A percentile compares a stretch with the other conserved stretches of the same genome.
phyloP scores from a whole-genome alignment of 1,139 yeast species.

The Protomyces inundatus region DNA sequence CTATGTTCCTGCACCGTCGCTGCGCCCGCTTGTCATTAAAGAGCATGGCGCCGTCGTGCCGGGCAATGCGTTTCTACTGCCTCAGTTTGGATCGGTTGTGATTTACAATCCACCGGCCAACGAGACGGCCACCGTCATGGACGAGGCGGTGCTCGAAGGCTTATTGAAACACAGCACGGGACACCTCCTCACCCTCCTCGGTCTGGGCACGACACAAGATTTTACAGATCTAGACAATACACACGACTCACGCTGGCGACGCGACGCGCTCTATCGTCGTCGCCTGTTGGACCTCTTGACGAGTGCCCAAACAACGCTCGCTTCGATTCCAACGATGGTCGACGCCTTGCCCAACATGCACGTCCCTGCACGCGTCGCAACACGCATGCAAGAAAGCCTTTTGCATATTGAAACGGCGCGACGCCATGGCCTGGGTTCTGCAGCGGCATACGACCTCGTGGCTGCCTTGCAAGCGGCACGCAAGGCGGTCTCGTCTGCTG shows the following conservation, averaged over 20 bases:
- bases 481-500: conserved; percentile 52
- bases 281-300: conserved; percentile 51
- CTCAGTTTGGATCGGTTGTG: conserved; percentile 78
- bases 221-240: conserved; percentile 37
- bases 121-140: conserved; percentile 37
- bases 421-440: conserved; percentile 7
- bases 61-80: conserved; percentile 68
- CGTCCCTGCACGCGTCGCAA: conserved; percentile 62
- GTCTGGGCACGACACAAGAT: conserved; percentile 42
- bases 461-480: conserved; percentile 45
- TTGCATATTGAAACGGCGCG: conserved; percentile 40
- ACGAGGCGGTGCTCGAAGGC: conserved; percentile 51
- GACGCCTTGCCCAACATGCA: conserved; percentile 70
- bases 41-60: conserved; percentile 39
- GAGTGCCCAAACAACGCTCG: conserved; percentile 54
- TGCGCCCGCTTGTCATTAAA: conserved; percentile 45
- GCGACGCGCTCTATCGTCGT: conserved; percentile 58
- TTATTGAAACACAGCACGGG: conserved; percentile 64
- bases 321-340: conserved; percentile 64
- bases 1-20: conserved; percentile 54
- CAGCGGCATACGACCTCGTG: background rate
- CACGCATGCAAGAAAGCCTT: conserved; percentile 47
- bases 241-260: conserved; percentile 38
- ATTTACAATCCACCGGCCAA: conserved; percentile 36
- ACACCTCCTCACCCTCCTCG: conserved; percentile 68